These are phyloP conservation scores for Neodidymelliopsis sp. DNA, from an alignment of 2,329 filamentous ascomycete genomes.

Conservation along the genomic window DNA sequence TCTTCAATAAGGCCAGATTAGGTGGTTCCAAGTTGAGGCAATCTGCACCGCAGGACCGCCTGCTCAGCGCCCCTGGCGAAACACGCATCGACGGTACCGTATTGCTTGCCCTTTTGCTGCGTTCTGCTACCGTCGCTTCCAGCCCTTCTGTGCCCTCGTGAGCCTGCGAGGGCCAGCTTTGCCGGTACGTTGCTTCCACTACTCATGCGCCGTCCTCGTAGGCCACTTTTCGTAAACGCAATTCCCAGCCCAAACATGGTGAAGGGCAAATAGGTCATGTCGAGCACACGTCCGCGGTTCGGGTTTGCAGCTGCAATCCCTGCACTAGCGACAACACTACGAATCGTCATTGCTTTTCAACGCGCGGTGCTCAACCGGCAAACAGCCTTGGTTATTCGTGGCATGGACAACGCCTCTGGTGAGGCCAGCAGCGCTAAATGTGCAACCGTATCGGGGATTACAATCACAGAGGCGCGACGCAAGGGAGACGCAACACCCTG, in stretches of 20 bases:
- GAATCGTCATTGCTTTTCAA: constrained; percentile 38
- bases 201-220: constrained; percentile 10
- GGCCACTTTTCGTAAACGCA: constrained; percentile 25
- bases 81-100: constrained; percentile 34
- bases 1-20: constrained; percentile 35
- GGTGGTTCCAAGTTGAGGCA: constrained; percentile 47
- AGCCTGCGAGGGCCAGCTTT: background rate
- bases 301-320: constrained; percentile 26
- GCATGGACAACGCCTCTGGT: constrained; percentile 26
- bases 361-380: constrained; percentile 30
- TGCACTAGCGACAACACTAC: constrained; percentile 23
- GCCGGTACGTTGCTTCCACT: constrained; percentile 28
- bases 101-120: constrained; percentile 28
- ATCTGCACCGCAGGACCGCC: constrained; percentile 48
- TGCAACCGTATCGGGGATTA: constrained; percentile 40
- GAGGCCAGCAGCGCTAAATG: constrained; percentile 39
- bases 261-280: constrained; percentile 16
- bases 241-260: constrained; percentile 21
- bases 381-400: constrained; percentile 19
- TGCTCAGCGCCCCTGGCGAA: constrained; percentile 46
- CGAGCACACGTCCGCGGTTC: constrained; percentile 22
- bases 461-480: constrained; percentile 32
- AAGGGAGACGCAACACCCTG: constrained; percentile 36
- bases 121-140: constrained; percentile 20
- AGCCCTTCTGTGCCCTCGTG: constrained; percentile 11